Evolutionary conservation across 2,329 filamentous ascomycete species (phyloP).

Genomic region (Orbilia blumenaviensis): DNA sequence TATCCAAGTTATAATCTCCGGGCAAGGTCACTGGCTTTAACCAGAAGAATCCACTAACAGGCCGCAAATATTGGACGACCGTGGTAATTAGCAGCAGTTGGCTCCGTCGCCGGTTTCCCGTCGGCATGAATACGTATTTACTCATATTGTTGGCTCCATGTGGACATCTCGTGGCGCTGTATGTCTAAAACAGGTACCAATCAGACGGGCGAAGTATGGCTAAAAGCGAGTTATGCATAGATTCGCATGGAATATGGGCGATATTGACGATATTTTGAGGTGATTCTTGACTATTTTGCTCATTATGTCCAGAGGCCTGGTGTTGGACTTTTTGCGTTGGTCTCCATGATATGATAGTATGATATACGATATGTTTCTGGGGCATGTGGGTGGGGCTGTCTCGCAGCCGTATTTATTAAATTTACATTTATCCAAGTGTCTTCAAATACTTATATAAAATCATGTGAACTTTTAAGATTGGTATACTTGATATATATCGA

Average conservation of each 20-base stretch:
- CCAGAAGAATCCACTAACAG: slow-evolving; percentile 25
- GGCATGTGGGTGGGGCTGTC: neutral
- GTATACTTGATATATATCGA: neutral
- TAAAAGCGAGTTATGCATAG: too few relatives aligned
- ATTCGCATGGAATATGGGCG: neutral
- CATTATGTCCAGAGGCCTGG: neutral
- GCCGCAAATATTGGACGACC: neutral
- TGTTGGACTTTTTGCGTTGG: slow-evolving; percentile 43
- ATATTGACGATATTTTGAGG: slow-evolving; percentile 33
- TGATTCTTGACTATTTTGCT: neutral
- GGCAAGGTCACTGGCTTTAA: slow-evolving; percentile 25
- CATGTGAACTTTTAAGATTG: neutral
- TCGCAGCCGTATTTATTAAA: neutral
- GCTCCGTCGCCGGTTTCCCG: neutral
- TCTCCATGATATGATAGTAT: too few relatives aligned
- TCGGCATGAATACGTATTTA: slow-evolving; percentile 2
- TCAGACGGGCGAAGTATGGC: too few relatives aligned
- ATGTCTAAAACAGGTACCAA: too few relatives aligned
- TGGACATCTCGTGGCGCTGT: neutral
- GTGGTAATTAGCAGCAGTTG: neutral
- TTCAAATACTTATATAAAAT: neutral
- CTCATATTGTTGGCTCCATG: neutral
- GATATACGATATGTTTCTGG: neutral
- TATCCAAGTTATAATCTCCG: slow-evolving; percentile 17
- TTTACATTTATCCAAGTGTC: neutral